Evolutionary conservation across 129 eudicot genomes (phyloP).

Genomic region (Heracleum sosnowskyi): DNA sequence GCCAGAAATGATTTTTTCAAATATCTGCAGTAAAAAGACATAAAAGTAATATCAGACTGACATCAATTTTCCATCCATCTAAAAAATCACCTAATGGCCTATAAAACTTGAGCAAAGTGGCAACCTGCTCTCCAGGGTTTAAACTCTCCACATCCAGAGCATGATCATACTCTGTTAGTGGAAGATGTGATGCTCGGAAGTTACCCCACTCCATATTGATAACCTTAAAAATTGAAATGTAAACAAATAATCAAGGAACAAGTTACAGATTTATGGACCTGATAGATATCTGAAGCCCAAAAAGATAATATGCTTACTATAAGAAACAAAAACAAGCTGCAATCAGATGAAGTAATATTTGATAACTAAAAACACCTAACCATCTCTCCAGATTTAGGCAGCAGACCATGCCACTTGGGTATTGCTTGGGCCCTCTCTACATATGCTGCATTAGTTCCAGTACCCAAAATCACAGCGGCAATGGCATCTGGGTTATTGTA

Average conservation of each 20-base stretch:
- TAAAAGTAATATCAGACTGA: background rate
- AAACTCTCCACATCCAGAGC: slow-evolving; percentile 67
- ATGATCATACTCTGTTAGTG: slow-evolving; percentile 69
- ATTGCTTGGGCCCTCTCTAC: slow-evolving; percentile 72
- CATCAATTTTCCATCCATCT: background rate
- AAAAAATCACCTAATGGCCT: background rate
- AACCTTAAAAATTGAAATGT: slow-evolving; percentile 40
- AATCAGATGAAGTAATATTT: background rate
- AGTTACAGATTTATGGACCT: background rate
- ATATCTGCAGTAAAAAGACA: slow-evolving; percentile 34
- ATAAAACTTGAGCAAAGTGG: background rate
- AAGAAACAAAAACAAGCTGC: background rate
- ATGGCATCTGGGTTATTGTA: slow-evolving; percentile 50
- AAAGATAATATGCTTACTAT: background rate
- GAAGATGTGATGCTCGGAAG: slow-evolving; percentile 81
- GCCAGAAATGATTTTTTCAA: slow-evolving; percentile 73
- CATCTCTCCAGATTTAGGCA: slow-evolving; percentile 79
- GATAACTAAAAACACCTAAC: slow-evolving; percentile 26
- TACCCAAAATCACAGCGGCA: slow-evolving; percentile 87
- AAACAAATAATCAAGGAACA: background rate
- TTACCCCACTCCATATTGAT: slow-evolving; percentile 97
- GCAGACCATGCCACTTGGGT: slow-evolving; percentile 76
- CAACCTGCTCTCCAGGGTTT: slow-evolving; percentile 92
- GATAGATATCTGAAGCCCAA: background rate
- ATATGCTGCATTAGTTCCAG: slow-evolving; percentile 94